These are phyloP conservation scores for Didymosphaeria variabile DNA, from an alignment of 2,329 filamentous ascomycete genomes.

Conservation along the genomic window DNA sequence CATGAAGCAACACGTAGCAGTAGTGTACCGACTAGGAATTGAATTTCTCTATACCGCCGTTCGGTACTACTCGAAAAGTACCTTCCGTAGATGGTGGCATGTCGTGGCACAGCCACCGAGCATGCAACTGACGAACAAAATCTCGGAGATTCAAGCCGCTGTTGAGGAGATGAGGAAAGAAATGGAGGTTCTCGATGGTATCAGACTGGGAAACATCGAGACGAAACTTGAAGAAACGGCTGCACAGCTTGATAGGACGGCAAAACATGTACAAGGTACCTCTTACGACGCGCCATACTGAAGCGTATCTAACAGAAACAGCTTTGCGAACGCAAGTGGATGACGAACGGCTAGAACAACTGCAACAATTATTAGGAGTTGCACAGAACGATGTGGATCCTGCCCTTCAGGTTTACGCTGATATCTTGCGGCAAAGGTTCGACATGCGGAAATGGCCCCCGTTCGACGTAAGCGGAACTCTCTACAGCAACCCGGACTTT, in stretches of 20 bases:
- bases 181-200: slow-evolving; percentile 17
- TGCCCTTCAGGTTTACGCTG: neutral
- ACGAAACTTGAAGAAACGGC: slow-evolving; percentile 9
- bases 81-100: slow-evolving; percentile 11
- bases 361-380: neutral
- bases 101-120: slow-evolving; percentile 11
- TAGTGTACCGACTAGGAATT: slow-evolving; percentile 18
- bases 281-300: neutral
- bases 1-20: slow-evolving; percentile 20
- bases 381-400: neutral
- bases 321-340: neutral
- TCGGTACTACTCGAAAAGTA: slow-evolving; percentile 17
- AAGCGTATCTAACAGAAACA: neutral
- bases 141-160: slow-evolving; percentile 17
- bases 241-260: neutral
- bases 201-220: slow-evolving; percentile 7
- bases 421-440: neutral
- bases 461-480: neutral
- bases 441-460: neutral
- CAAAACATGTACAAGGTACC: slow-evolving; percentile 1
- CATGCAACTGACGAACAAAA: slow-evolving; percentile 16
- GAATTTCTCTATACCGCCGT: slow-evolving; percentile 19
- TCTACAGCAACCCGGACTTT: slow-evolving; percentile 3
- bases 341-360: neutral
- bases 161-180: slow-evolving; percentile 19